phyloP scores from a whole-genome alignment of 1,139 yeast species.

The Suhomyces guaymorum region DNA sequence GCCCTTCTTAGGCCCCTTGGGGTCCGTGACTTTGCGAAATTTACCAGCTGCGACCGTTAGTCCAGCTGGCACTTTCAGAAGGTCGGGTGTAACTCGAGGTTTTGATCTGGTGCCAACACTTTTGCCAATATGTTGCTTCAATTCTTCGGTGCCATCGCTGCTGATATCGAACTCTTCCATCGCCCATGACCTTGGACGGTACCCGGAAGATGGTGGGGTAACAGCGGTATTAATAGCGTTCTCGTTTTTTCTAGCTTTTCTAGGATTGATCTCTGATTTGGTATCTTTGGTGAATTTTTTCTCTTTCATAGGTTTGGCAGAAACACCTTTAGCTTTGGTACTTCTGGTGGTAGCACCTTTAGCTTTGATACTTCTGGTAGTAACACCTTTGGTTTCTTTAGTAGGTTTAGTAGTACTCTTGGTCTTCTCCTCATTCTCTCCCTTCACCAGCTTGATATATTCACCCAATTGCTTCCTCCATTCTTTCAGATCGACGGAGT shows the following conservation, averaged over 20 bases:
- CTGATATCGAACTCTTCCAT: slow-evolving; percentile 24
- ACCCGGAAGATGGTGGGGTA: too few species aligned
- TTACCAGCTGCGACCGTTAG: slow-evolving; percentile 18
- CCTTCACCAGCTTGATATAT: slow-evolving; percentile 18
- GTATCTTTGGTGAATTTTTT: too few species aligned
- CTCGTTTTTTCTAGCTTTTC: too few species aligned
- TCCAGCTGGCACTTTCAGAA: slow-evolving; percentile 11
- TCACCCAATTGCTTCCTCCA: slow-evolving; percentile 28
- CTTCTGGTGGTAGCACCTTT: too few species aligned
- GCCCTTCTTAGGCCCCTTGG: slow-evolving; percentile 4
- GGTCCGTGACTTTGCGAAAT: slow-evolving; percentile 4
- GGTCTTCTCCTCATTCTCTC: slow-evolving; percentile 5
- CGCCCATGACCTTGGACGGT: slow-evolving; percentile 1
- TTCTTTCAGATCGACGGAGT: slow-evolving; percentile 25
- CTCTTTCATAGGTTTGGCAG: too few species aligned
- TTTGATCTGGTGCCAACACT: slow-evolving; percentile 1
- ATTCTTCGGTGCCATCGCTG: slow-evolving; percentile 24
- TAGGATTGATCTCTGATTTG: too few species aligned
- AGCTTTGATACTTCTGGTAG: too few species aligned
- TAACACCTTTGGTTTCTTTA: too few species aligned
- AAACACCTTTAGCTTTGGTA: too few species aligned
- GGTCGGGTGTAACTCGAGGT: slow-evolving; percentile 2
- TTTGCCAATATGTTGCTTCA: slow-evolving; percentile 12
- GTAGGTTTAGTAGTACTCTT: slow-evolving; percentile 6
- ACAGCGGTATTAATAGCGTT: too few species aligned